Percentiles rank a stretch among this genome's conserved stretches.
Conservation (phyloP, 2,329 filamentous ascomycete species). For the Boeremia exigua region DNA sequence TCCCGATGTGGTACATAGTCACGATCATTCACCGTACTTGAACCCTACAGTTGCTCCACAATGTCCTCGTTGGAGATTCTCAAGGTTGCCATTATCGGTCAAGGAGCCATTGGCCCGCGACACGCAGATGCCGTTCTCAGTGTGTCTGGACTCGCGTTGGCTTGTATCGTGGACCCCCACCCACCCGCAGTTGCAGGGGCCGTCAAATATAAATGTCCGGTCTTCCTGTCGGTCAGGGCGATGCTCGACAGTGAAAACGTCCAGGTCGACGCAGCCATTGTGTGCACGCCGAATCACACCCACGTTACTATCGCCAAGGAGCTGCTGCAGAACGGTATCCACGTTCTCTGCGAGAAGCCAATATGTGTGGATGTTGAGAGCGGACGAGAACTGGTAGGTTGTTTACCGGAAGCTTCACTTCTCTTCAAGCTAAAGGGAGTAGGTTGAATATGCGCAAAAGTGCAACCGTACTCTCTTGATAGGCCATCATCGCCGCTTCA, state of each 20-base stretch:
- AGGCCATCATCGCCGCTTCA: slow-evolving; percentile 4
- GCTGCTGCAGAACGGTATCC: neutral
- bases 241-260: neutral
- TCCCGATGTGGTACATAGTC: too few species aligned
- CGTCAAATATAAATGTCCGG: neutral
- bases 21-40: too few species aligned
- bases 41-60: too few species aligned
- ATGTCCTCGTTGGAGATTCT: neutral
- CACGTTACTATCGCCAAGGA: neutral
- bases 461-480: neutral
- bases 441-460: neutral
- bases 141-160: neutral
- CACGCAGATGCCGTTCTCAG: neutral
- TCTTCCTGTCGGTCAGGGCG: neutral
- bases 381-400: neutral
- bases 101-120: neutral
- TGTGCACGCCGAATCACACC: slow-evolving; percentile 2
- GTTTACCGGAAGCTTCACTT: neutral
- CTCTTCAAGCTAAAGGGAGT: neutral
- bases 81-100: neutral
- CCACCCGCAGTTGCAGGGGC: neutral
- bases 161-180: slow-evolving; percentile 2
- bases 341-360: slow-evolving; percentile 2
- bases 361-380: neutral
- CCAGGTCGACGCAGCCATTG: slow-evolving; percentile 1